Conservation (phyloP, 2,329 filamentous ascomycete species). For the Magnaporthales sp. region DNA sequence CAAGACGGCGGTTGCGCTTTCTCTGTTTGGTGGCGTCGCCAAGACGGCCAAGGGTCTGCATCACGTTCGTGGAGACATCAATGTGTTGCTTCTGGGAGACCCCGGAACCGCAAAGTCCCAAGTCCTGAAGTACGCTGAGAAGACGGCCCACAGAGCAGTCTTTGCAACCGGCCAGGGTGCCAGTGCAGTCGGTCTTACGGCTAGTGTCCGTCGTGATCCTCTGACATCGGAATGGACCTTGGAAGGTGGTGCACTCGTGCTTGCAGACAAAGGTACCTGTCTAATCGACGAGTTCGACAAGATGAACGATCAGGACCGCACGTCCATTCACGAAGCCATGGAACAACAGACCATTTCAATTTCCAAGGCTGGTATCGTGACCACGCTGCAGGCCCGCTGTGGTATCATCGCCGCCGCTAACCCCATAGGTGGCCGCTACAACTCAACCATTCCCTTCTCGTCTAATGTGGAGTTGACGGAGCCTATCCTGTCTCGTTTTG, state of each 20-base stretch:
- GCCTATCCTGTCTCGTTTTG: constrained; percentile 95
- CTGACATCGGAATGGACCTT: constrained; percentile 96
- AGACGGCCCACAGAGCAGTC: constrained; percentile 91
- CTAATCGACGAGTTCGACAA: constrained; percentile 99
- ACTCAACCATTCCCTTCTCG: constrained; percentile 90
- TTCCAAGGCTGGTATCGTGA: constrained; percentile 96
- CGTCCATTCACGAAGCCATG: constrained; percentile 99
- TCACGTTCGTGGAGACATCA: constrained; percentile 93
- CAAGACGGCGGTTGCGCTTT: constrained; percentile 92
- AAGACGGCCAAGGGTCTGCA: constrained; percentile 86
- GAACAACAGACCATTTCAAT: constrained; percentile 99
- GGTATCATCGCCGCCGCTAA: constrained; percentile 96
- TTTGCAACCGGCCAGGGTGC: constrained; percentile 97
- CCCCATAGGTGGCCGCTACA: constrained; percentile 92
- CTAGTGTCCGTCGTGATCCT: constrained; percentile 89
- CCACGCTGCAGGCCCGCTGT: constrained; percentile 89
- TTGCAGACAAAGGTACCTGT: constrained; percentile 90
- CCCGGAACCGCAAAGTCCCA: constrained; percentile 98
- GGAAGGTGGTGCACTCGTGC: constrained; percentile 88
- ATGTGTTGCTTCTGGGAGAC: constrained; percentile 90
- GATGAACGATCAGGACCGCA: constrained; percentile 98
- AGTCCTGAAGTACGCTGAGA: constrained; percentile 94
- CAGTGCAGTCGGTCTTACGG: constrained; percentile 93
- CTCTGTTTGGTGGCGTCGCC: constrained; percentile 87
- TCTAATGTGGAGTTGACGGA: constrained; percentile 96